Evolutionary conservation across 768 basidiomycete genomes (phyloP), one percentile per base, ranked within the genome.

Genomic region (Hebeloma cylindrosporum): DNA sequence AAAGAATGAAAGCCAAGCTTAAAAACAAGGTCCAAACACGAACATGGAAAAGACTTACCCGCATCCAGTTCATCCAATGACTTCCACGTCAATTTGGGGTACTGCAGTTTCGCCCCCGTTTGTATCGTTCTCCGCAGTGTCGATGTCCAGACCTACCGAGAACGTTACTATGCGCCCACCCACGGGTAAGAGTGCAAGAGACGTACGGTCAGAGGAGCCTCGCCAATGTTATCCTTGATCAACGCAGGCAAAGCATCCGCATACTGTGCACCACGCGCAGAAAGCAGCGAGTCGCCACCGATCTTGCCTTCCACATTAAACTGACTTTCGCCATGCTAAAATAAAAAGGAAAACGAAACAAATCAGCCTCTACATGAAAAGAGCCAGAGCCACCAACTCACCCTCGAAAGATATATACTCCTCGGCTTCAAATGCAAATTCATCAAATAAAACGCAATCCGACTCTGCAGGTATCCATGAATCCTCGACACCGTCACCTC

Each of bases 361-460:
- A 10, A 11, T 23, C 29, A 48, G 13, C 31, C 27, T 38, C n/a
- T 3, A 50, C n/a, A 47, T 41, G 10, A 29, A 23, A 14, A 30
- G 14, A 22, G 42, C 22, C n/a, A 37, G 11, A 38, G 10, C n/a
- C 18, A 22, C 27, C 7, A 4, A 67, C 85, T 58, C 59, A 97
- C 95, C 57, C 96, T 70, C 4, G 96, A 97, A 48, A 99, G 79
- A 68, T 93, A 99, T 49, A 99, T 98, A 61, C 85, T 92, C 46
- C 96, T 78, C 5, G 96, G 95, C 57, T 96, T 96, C 55, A 99
- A 72, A 66, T 99, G 96, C 57, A 98, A 65, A 64, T 97, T 97
- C 94, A 97, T 98, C 43, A 99, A 74, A 66, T 94, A 99, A 69
- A 95, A 99, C 14, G 93, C 95, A 53, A 99, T 93, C 26, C 96